These are phyloP conservation scores for Pyrenochaeta sp. DNA, from an alignment of 2,329 filamentous ascomycete species.

Conservation along the genomic window DNA sequence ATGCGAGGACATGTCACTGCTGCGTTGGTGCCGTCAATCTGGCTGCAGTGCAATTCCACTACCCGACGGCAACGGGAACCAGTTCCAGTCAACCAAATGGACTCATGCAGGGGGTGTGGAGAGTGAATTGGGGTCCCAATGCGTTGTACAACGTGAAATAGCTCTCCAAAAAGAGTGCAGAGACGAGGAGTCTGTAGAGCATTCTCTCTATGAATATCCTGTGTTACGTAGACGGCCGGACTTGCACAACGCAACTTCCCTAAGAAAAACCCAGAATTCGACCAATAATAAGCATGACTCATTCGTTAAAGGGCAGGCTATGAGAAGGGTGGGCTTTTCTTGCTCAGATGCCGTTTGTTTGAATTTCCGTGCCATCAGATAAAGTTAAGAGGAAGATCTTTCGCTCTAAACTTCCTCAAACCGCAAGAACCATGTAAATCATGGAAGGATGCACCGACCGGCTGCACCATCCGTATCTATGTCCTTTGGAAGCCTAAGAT, in stretches of 20 bases:
- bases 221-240: too few relatives aligned
- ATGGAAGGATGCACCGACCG: neutral
- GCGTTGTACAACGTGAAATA: too few relatives aligned
- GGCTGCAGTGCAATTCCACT: neutral
- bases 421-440: conserved; percentile 10
- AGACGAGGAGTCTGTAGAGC: too few relatives aligned
- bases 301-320: neutral
- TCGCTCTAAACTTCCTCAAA: conserved; percentile 1
- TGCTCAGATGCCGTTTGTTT: too few relatives aligned
- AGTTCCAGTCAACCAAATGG: neutral
- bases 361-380: neutral
- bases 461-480: neutral
- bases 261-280: too few relatives aligned
- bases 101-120: neutral
- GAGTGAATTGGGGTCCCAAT: too few relatives aligned
- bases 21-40: neutral
- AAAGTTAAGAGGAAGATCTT: neutral
- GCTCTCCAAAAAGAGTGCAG: too few relatives aligned
- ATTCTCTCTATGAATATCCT: too few relatives aligned
- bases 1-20: conserved; percentile 9
- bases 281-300: too few relatives aligned
- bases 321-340: neutral
- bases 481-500: neutral
- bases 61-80: neutral
- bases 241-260: too few relatives aligned